Conservation (phyloP, 441 rosid species). For the Eutrema salsugineum region DNA sequence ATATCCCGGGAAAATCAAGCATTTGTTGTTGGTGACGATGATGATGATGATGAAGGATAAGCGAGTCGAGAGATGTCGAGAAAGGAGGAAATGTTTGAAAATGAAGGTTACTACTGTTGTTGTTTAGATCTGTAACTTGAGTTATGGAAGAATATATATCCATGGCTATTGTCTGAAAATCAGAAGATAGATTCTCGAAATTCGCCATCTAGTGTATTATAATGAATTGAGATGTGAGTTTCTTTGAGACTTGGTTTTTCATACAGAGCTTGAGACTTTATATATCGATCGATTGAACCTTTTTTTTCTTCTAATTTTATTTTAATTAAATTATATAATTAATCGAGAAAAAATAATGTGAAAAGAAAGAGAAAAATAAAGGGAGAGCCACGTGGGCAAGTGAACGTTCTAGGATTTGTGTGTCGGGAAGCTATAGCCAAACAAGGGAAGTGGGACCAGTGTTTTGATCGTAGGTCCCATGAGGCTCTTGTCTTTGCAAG, state of each 20-base stretch:
- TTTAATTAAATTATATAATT: background rate
- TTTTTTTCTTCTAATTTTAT: background rate
- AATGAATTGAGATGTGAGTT: background rate
- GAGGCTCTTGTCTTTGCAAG: constrained; percentile 1
- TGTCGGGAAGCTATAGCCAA: constrained; percentile 29
- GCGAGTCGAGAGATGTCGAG: constrained; percentile 18
- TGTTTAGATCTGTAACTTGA: constrained; percentile 22
- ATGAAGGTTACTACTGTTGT: constrained; percentile 1
- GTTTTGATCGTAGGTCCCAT: constrained; percentile 24
- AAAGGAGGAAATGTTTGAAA: constrained; percentile 28
- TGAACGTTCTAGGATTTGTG: constrained; percentile 29
- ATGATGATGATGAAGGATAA: constrained; percentile 16
- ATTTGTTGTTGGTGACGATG: constrained; percentile 11
- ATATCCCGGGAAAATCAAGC: background rate
- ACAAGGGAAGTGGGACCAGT: constrained; percentile 21
- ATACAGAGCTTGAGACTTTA: constrained; percentile 5
- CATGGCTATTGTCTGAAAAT: constrained; percentile 27
- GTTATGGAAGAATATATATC: constrained; percentile 25
- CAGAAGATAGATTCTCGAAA: constrained; percentile 25
- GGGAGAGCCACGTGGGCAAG: constrained; percentile 32
- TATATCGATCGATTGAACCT: constrained; percentile 7
- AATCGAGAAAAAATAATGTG: background rate
- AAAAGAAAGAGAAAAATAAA: background rate
- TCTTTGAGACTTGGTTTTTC: constrained; percentile 8
- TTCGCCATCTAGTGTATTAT: constrained; percentile 16